A percentile compares a stretch with the other conserved stretches of the same genome.
phyloP scores from a whole-genome alignment of 2,329 filamentous ascomycete genomes.

The Orbilia quercus region DNA sequence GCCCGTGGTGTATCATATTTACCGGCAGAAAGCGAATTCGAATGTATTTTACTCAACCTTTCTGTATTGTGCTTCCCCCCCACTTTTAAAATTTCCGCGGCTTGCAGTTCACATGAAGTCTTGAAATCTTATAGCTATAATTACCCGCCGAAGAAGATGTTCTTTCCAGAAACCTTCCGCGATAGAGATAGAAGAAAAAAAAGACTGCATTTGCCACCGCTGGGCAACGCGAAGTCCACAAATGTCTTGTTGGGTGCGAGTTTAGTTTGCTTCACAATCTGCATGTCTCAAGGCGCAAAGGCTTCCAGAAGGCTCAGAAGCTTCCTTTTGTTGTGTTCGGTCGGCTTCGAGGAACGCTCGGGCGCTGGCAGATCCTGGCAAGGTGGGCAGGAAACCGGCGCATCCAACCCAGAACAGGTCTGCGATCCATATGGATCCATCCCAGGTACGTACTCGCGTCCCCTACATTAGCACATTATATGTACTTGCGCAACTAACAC shows the following conservation, averaged over 20 bases:
- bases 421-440: too few species aligned
- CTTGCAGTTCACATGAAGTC: slow-evolving; percentile 43
- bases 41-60: too few species aligned
- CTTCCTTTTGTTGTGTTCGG: slow-evolving; percentile 29
- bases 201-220: slow-evolving; percentile 51
- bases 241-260: slow-evolving; percentile 34
- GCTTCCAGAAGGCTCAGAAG: slow-evolving; percentile 53
- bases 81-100: slow-evolving; percentile 33
- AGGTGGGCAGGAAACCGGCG: slow-evolving; percentile 50
- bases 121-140: slow-evolving; percentile 40
- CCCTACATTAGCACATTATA: too few species aligned
- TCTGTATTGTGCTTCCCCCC: slow-evolving; percentile 42
- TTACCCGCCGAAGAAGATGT: slow-evolving; percentile 39
- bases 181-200: slow-evolving; percentile 17
- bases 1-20: slow-evolving; percentile 37
- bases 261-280: slow-evolving; percentile 56
- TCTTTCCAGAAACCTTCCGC: slow-evolving; percentile 55
- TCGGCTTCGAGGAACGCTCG: slow-evolving; percentile 49
- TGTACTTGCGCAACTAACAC: slow-evolving; percentile 56
- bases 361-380: slow-evolving; percentile 48
- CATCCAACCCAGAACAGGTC: slow-evolving; percentile 18
- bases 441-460: too few species aligned
- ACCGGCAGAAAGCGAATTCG: slow-evolving; percentile 30
- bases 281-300: slow-evolving; percentile 51
- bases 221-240: slow-evolving; percentile 40